Base-by-base conservation (phyloP, 164 flowering plant species). In the Vitis rupestris region DNA sequence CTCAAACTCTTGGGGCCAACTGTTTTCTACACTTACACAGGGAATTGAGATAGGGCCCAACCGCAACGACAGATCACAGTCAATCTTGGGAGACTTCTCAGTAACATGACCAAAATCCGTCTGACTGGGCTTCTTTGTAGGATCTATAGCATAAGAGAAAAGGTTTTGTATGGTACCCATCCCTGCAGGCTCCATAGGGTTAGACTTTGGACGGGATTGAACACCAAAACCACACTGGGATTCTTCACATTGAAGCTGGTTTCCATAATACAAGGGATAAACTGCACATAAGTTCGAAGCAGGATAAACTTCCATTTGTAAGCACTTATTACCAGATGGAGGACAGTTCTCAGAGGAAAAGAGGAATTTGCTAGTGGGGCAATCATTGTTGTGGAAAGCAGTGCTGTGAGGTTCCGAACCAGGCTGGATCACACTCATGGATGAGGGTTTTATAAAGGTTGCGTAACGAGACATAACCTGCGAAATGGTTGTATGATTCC, bases 11-110 rank as follows among this genome's bases (percentile, higher is more conserved):
- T 16, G 57, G 7, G 9, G 52, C 14, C 61, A 19, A 11, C 64
- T 55, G n/a, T 44, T 62, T 14, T 23, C 47, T 15, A 61, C 67
- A 52, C 44, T 67, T 3, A 51, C 12, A 51, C 52, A 61, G 0
- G 71, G 56, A 27, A 68, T 51, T 3, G 74, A 67, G 12, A 63
- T 8, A 66, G 82, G 77, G 58, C 81, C 83, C 66, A 82, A 56
- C 56, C 80, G 71, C 75, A 82, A n/a, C 2, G 85, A 73, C 30
- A 82, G 65, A 70, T 82, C 85, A 57, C 81, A 80, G 1, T 14
- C 70, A 55, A 44, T 29, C 12, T 65, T 56, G 23, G 37, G 30
- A 30, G 53, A 50, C 17, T 29, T 66, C 23, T 55, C 66, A 19
- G 57, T 29, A 30, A 8, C 9, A 48, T 49, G 57, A 7, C 10